A percentile compares a stretch with the other conserved stretches of the same genome.
Evolutionary conservation across 1,139 yeast genomes (phyloP).

Genomic region (Kodamaea sp.): DNA sequence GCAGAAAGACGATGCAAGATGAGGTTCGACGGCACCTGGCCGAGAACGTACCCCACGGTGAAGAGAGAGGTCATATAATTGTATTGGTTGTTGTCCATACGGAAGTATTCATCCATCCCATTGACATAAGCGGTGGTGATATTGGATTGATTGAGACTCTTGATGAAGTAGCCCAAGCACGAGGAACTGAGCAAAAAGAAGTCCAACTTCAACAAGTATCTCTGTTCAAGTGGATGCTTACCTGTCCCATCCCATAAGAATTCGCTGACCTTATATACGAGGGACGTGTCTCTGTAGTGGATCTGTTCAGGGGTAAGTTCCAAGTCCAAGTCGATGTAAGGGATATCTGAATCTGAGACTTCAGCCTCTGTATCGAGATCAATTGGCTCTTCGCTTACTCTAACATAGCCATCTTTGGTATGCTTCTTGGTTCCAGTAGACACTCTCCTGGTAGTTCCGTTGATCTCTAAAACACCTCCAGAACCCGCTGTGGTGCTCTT

Average conservation of each 20-base stretch:
- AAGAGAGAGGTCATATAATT: conserved; percentile 53
- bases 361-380: too few species aligned
- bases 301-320: conserved; percentile 32
- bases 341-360: too few species aligned
- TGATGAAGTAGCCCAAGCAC: conserved; percentile 25
- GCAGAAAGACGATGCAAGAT: conserved; percentile 56
- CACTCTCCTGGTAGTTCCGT: too few species aligned
- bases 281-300: conserved; percentile 21
- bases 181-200: conserved; percentile 21
- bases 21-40: conserved; percentile 60
- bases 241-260: conserved; percentile 53
- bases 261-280: conserved; percentile 26
- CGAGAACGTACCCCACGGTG: conserved; percentile 61
- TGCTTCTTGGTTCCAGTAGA: too few species aligned
- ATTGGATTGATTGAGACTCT: conserved; percentile 46
- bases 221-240: conserved; percentile 36
- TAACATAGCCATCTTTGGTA: too few species aligned
- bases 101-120: conserved; percentile 59
- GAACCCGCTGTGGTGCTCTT: too few species aligned
- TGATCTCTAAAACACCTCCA: too few species aligned
- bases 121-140: conserved; percentile 57
- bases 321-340: conserved; percentile 17
- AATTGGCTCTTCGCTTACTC: too few species aligned
- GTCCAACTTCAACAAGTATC: conserved; percentile 21
- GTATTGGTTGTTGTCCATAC: conserved; percentile 54